A percentile compares a stretch with the other conserved stretches of the same genome.
Conservation (phyloP, 805 yeast genomes). For the Spathaspora hagerdaliae region DNA sequence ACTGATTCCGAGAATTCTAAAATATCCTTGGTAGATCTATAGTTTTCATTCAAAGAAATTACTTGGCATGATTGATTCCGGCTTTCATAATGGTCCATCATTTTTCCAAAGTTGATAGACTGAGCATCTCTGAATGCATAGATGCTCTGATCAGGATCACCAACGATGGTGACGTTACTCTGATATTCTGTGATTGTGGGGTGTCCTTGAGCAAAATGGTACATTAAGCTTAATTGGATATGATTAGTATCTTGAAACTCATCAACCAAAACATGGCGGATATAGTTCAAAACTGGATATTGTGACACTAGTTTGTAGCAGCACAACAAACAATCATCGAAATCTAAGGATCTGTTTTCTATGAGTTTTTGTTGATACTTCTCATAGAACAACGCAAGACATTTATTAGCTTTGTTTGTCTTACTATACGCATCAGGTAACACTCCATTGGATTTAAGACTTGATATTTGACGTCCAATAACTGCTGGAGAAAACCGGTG, state of each 20-base stretch:
- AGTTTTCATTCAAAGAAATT: slow-evolving; percentile 61
- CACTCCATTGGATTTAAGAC: slow-evolving; percentile 51
- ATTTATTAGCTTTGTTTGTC: slow-evolving; percentile 7
- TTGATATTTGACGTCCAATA: slow-evolving; percentile 47
- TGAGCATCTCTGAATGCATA: slow-evolving; percentile 85
- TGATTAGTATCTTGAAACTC: slow-evolving; percentile 92
- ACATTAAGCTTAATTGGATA: slow-evolving; percentile 69
- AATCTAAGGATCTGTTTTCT: slow-evolving; percentile 54
- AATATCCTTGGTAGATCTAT: slow-evolving; percentile 72
- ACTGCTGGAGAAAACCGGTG: slow-evolving; percentile 38
- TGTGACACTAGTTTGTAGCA: slow-evolving; percentile 47
- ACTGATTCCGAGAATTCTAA: slow-evolving; percentile 59
- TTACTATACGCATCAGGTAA: slow-evolving; percentile 37
- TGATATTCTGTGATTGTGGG: slow-evolving; percentile 26
- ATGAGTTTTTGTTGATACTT: slow-evolving; percentile 49
- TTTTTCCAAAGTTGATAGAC: slow-evolving; percentile 56
- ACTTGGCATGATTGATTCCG: slow-evolving; percentile 14
- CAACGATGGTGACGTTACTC: slow-evolving; percentile 77
- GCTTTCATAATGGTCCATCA: slow-evolving; percentile 41
- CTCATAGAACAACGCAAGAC: slow-evolving; percentile 36
- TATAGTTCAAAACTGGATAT: slow-evolving; percentile 43
- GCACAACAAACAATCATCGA: slow-evolving; percentile 73
- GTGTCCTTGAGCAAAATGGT: slow-evolving; percentile 35
- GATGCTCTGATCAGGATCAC: slow-evolving; percentile 95
- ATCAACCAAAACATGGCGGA: slow-evolving; percentile 79